Base-by-base conservation (phyloP, 1,139 yeast species). In the Yamadazyma atmosphaerica region DNA sequence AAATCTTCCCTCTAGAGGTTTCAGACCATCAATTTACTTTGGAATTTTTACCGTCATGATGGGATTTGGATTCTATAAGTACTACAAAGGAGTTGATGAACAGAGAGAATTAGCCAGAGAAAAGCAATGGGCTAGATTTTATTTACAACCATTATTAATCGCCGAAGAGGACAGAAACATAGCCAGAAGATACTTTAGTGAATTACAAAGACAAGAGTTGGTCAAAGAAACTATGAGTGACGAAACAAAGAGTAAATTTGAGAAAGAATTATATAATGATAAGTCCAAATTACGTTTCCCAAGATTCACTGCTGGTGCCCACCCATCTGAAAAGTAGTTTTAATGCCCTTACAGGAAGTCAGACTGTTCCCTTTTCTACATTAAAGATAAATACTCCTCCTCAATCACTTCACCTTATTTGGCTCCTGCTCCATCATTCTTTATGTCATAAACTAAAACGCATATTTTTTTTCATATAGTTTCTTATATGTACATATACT, bases 101-200 rank as follows among this genome's bases (percentile, higher is more conserved):
- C 83, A 82, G 56, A 72, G 83, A 54, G 96, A 87, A 63, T 74
- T 86, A 35, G 65, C 79, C 32, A 74, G 96, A 56, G 96, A 87
- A 63, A 80, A 77, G 55, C 72, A 75, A 43, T 86, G 94, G 90
- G 78, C 92, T 11, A 74, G 95, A 50, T 79, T 86, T 54, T 69
- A 83, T 59, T 63, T 87, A 43, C 77, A 81, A 52, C 95, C 96
- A 3, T 69, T 86, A 48, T 73, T 87, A 42, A 77, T 81, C 50
- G 95, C 95, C 30, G 96, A 87, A 63, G 81, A 81, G 48, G 96
- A 87, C 61, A 75, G 96, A 60, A 86, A 84, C 51, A 61, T 74
- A 33, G 88, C 86, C 35, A 79, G 96, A 68, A 77, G 95, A 56
- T 77, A 77, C 47, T 71, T 68, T 51, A 79, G 87, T 38, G 81